Base-by-base conservation (phyloP, 2,329 filamentous ascomycete genomes). In the Hypoxylon sp. region DNA sequence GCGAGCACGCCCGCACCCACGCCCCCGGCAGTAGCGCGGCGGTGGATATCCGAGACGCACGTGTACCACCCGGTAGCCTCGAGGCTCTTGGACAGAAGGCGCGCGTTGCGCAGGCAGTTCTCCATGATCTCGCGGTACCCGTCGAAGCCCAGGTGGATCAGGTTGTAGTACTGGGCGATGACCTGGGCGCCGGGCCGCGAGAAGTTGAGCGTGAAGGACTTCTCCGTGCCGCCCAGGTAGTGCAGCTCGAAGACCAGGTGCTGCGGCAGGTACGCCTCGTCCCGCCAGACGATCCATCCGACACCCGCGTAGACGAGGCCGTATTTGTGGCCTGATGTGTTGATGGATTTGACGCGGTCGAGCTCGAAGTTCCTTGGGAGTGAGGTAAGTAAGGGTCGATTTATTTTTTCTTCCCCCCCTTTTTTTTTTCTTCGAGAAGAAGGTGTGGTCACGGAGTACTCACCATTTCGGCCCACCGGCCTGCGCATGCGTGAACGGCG, bases 191-290 rank as follows among this genome's bases (percentile, higher is more conserved):
- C 91, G 0, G 90, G 90, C 0, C 91, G 86, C 0, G 89, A 92
- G 81, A 93, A 93, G 80, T 92, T 93, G 19, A 93, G 83, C 0
- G 90, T 92, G 78, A 88, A 93, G 1, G 87, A 89, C 74, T 91
- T 86, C 73, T 92, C 90, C 0, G 88, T 91, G n/a, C 90, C 89
- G 39, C 91, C 91, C 0, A 93, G 85, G 74, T 93, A 93, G 62
- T 85, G 88, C 17, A 93, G 83, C 77, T 92, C 88, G 76, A 93
- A 93, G 69, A 92, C 84, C 4, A 93, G 82, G 66, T 92, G 85
- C 74, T 90, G 86, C 4, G 91, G 90, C 5, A 93, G 84, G 71
- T 85, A 89, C 2, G 84, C 82, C 71, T 91, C 85, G 72, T 91
- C 89, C 44, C 90, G 84, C 88, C 88, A 92, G 75, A 91, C 84